These are phyloP conservation scores for Metschnikowia shivogae DNA, from an alignment of 805 yeast species.

Conservation along the genomic window DNA sequence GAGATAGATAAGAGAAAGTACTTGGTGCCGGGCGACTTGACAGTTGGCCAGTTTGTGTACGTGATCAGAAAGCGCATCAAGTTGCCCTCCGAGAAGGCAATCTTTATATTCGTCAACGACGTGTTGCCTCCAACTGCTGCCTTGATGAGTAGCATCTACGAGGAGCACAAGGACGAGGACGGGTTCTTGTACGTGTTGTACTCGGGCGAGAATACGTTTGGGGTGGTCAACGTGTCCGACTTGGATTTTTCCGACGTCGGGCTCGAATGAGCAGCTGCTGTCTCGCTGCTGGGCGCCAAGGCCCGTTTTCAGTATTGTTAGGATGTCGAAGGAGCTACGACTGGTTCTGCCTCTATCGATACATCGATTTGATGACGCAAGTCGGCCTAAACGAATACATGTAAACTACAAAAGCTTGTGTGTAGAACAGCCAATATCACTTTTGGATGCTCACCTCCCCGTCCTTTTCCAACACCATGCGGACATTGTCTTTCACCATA, in stretches of 20 bases:
- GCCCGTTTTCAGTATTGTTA: background rate
- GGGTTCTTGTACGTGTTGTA: slow-evolving; percentile 94
- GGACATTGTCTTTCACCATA: slow-evolving; percentile 7
- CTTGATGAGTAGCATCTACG: slow-evolving; percentile 88
- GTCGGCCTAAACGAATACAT: too few species aligned
- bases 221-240: slow-evolving; percentile 35
- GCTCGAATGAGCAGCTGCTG: background rate
- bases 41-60: slow-evolving; percentile 97
- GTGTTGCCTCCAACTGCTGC: slow-evolving; percentile 98
- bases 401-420: too few species aligned
- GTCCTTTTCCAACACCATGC: slow-evolving; percentile 13
- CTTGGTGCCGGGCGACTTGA: slow-evolving; percentile 90
- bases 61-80: slow-evolving; percentile 95
- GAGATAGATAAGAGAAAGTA: slow-evolving; percentile 97
- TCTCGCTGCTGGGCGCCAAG: background rate
- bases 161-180: slow-evolving; percentile 96
- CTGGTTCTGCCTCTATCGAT: slow-evolving; percentile 4
- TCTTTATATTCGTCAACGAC: slow-evolving; percentile 94
- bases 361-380: background rate
- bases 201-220: slow-evolving; percentile 97
- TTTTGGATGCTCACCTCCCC: slow-evolving; percentile 5
- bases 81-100: slow-evolving; percentile 96
- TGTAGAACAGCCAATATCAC: background rate
- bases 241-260: slow-evolving; percentile 18
- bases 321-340: background rate